Evolutionary conservation across 1,284 basidiomycete genomes (phyloP), one percentile per base, ranked within the genome.

Genomic region (Ganoderma boninense): DNA sequence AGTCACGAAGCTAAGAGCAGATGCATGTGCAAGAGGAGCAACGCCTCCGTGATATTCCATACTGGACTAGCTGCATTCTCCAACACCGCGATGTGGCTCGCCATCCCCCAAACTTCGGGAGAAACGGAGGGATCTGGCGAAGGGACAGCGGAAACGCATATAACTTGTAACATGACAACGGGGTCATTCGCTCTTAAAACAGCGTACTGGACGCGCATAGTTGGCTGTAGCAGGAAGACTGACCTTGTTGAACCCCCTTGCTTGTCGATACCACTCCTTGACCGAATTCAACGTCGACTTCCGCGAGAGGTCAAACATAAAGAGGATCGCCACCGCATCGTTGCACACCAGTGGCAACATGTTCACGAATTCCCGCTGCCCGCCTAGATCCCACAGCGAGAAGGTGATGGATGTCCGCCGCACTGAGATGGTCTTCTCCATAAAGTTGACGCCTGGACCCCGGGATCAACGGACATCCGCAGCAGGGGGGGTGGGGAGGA

Each of bases 181-280:
- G 46, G 18, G 10, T 16, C 62, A 46, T 35, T 52, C 13, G 49
- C 49, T 52, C 49, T 11, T 26, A 52, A 52, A 52, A 52, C 49
- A 52, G 23, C n/a, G n/a, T 10, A 49, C 7, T 32, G 32, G 16
- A 40, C 40, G 23, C 16, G 35, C 59, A 59, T 14, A 18, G 54
- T 18, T 32, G 23, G 29, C 11, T 18, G 16, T 35, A 4, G 40
- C 38, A 38, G 40, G 46, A 54, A 43, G 2, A 82, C 88, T 63
- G 69, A 95, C 96, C 89, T 98, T 99, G 86, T 99, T 99, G 85
- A 99, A 99, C 10, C 97, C 97, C 75, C 97, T 87, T 60, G 97
- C 97, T 85, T 99, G 97, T 77, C 97, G 89, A 87, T 99, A 99
- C 97, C 97, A 99, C 82, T 99, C 97, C 83, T 99, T 99, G 78